Evolutionary conservation across 2,329 filamentous ascomycete genomes (phyloP).

Genomic region (Lachnellula occidentalis): DNA sequence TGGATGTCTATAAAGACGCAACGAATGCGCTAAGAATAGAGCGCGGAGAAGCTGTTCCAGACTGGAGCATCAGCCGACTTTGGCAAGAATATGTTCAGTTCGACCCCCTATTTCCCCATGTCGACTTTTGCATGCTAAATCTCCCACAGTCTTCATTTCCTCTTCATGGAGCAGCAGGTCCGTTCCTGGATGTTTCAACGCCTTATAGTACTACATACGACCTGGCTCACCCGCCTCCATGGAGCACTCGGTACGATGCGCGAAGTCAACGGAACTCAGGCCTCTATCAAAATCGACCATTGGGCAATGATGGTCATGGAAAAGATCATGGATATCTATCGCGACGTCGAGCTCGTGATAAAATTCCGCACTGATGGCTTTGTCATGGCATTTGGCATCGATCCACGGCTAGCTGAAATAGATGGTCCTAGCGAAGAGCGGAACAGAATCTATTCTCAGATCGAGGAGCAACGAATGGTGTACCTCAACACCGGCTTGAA

Average conservation of each 20-base stretch:
- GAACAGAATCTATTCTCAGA: constrained; percentile 11
- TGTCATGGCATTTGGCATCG: constrained; percentile 7
- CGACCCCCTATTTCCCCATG: neutral
- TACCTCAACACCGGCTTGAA: neutral
- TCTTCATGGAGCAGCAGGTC: constrained; percentile 16
- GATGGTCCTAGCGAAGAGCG: constrained; percentile 4
- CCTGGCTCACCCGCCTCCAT: constrained; percentile 17
- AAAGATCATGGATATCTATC: constrained; percentile 20
- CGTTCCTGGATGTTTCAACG: constrained; percentile 13
- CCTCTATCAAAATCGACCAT: constrained; percentile 19
- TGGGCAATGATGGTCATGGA: constrained; percentile 19
- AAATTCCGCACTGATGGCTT: constrained; percentile 16
- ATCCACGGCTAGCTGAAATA: constrained; percentile 5
- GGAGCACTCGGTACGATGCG: constrained; percentile 8
- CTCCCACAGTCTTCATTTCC: constrained; percentile 8
- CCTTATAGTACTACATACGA: constrained; percentile 13
- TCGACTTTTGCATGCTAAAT: neutral
- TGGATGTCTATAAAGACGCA: constrained; percentile 23
- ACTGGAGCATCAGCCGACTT: constrained; percentile 16
- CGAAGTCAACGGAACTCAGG: constrained; percentile 12
- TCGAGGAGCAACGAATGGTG: constrained; percentile 5
- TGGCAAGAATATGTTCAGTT: constrained; percentile 20
- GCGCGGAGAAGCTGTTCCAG: constrained; percentile 11
- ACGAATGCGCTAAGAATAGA: constrained; percentile 6
- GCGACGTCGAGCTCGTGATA: constrained; percentile 15